Conservation (phyloP, 768 basidiomycete species). For the Leccinum obscurum region DNA sequence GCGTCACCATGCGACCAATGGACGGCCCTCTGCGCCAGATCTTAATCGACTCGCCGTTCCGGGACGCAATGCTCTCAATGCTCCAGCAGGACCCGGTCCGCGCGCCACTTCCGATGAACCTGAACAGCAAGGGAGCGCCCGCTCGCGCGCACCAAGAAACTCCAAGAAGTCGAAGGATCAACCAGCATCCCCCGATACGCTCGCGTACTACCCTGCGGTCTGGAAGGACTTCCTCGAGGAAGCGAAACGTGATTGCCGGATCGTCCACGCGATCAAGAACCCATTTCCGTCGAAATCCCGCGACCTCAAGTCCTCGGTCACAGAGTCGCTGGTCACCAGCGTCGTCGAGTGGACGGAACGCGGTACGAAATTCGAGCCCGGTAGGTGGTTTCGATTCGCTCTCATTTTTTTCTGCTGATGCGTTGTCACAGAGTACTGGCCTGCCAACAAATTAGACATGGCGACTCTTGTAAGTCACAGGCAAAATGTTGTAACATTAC, state of each 20-base stretch:
- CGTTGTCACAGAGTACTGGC: too few species aligned
- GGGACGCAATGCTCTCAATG: neutral
- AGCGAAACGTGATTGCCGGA: too few species aligned
- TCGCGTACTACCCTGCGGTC: too few species aligned
- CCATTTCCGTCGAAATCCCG: neutral
- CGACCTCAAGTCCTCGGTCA: neutral
- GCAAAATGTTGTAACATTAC: neutral
- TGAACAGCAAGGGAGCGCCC: neutral
- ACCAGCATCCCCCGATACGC: too few species aligned
- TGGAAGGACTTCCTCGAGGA: too few species aligned
- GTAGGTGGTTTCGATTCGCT: neutral
- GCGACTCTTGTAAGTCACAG: neutral
- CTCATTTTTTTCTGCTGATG: too few species aligned
- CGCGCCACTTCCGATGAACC: neutral
- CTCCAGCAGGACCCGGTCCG: neutral
- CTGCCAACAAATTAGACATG: neutral
- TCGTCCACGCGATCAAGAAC: too few species aligned
- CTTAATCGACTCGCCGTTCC: neutral
- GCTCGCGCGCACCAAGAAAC: too few species aligned
- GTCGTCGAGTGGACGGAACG: neutral
- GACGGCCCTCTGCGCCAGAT: neutral
- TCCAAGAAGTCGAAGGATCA: too few species aligned
- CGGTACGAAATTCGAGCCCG: neutral
- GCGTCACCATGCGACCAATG: neutral
- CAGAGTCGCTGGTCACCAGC: neutral